Conservation (phyloP, 169 alveolate species). For the Neospora caninum region DNA sequence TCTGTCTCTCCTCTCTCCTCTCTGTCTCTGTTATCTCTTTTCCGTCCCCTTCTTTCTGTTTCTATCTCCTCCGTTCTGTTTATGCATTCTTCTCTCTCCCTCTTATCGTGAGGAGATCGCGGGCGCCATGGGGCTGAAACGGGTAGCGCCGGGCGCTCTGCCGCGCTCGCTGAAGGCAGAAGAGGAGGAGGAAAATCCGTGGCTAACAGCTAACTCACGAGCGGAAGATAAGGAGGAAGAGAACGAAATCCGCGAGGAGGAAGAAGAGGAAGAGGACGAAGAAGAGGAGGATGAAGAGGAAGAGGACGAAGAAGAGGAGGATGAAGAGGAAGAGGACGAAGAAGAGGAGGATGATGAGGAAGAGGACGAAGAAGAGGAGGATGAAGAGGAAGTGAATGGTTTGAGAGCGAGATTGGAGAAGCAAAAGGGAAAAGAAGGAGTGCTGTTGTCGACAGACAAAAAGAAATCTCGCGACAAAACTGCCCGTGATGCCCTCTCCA, state of each 20-base stretch:
- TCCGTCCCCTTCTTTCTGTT: too few relatives aligned
- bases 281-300: neutral
- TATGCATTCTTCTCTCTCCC: too few relatives aligned
- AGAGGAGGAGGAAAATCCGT: neutral
- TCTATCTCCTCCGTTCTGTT: too few relatives aligned
- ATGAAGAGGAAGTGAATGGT: neutral
- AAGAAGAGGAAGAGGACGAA: conserved; percentile 16
- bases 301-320: neutral
- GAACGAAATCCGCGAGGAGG: neutral
- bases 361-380: conserved; percentile 4
- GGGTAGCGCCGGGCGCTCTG: too few relatives aligned
- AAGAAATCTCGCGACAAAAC: neutral
- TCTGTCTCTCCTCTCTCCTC: too few relatives aligned
- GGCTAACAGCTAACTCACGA: neutral
- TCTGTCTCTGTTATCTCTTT: too few relatives aligned
- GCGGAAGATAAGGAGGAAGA: neutral
- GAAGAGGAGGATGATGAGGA: conserved; percentile 13
- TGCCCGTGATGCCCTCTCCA: neutral
- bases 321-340: neutral
- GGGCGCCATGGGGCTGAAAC: too few relatives aligned
- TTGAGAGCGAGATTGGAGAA: neutral
- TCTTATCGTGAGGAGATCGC: too few relatives aligned
- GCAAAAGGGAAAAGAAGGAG: neutral
- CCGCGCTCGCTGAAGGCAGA: too few relatives aligned
- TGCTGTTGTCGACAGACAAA: neutral